A percentile compares a stretch with the other conserved stretches of the same genome.
These are phyloP conservation scores for Isabelozyma gotoi DNA, from an alignment of 805 yeast species.

Conservation along the genomic window DNA sequence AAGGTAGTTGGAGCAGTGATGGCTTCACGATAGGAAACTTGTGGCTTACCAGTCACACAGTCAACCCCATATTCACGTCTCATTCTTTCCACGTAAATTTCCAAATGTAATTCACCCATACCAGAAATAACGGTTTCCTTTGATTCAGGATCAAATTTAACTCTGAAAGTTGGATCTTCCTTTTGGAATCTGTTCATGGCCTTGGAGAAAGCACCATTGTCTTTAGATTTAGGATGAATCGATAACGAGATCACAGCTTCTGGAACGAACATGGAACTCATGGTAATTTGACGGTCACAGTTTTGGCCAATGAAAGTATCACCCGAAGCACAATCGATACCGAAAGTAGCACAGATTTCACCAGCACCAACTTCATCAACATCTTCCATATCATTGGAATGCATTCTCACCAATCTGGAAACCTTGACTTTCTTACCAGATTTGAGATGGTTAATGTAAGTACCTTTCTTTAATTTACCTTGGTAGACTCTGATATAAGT, in stretches of 20 bases:
- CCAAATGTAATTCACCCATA: conserved; percentile 97
- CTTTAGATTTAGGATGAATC: conserved; percentile 84
- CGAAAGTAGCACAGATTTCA: conserved; percentile 98
- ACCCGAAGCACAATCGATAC: conserved; percentile 98
- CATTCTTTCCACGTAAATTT: conserved; percentile 97
- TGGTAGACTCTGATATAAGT: conserved; percentile 97
- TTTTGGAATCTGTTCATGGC: conserved; percentile 97
- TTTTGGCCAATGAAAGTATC: conserved; percentile 91
- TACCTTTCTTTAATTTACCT: conserved; percentile 90
- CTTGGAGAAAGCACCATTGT: conserved; percentile 84
- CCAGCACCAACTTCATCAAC: conserved; percentile 95
- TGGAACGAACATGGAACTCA: conserved; percentile 98
- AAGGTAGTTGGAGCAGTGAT: conserved; percentile 70
- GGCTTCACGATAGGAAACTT: conserved; percentile 97
- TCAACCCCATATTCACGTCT: conserved; percentile 95
- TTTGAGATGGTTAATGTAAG: conserved; percentile 83
- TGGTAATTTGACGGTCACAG: conserved; percentile 64
- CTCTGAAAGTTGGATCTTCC: conserved; percentile 98
- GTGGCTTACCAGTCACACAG: conserved; percentile 95
- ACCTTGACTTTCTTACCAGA: conserved; percentile 92
- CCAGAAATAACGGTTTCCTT: conserved; percentile 95
- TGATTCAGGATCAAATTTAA: conserved; percentile 82
- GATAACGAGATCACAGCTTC: conserved; percentile 97
- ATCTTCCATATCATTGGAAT: conserved; percentile 98
- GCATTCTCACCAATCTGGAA: conserved; percentile 95